Evolutionary conservation across 345 rosid genomes (phyloP), one percentile per base, ranked within the genome.

Genomic region (Heritiera littoralis): DNA sequence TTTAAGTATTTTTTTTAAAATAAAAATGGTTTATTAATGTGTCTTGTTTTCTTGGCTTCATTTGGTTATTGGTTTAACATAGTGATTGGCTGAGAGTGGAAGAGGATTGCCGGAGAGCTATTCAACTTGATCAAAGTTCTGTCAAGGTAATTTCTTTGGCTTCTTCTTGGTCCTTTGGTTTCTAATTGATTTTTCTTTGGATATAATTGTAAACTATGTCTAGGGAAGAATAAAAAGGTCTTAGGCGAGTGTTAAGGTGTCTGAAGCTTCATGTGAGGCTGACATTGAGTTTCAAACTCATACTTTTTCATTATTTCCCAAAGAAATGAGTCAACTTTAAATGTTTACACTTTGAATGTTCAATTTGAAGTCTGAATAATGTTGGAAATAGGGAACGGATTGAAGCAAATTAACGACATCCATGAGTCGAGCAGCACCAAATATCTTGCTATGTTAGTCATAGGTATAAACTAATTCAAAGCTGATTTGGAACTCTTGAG

Each of bases 51-150:
- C 6, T 54, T 54, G 38, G 38, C 13, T 58, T 74, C 54, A 49
- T 64, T 77, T 74, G 81, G 38, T 35, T 35, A 35, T 35, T 35
- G 78, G 7, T 43, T 77, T 28, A 55, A 28, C 85, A 46, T 80
- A 95, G 99, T 78, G 91, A 93, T 83, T 93, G 99, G 99, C 69
- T 75, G 49, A 92, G 80, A 81, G 97, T 92, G 41, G 98, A 95
- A 86, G 91, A 86, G 79, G 99, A 93, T 82, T 89, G 94, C 81
- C 83, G 93, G 76, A 87, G 41, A 77, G 99, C 98, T n/a, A 84
- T 91, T 78, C 89, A 87, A 72, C 95, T 95, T 46, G 91, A 91
- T 74, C 85, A 82, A 75, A 84, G 61, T 80, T 90, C 95, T 9
- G 87, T 92, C 67, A 94, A 94, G 93, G 98, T 92, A 81, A 59